A percentile compares a stretch with the other conserved stretches of the same genome.
phyloP scores from a whole-genome alignment of 2,329 filamentous ascomycete genomes.

The Zymoseptoria tritici region DNA sequence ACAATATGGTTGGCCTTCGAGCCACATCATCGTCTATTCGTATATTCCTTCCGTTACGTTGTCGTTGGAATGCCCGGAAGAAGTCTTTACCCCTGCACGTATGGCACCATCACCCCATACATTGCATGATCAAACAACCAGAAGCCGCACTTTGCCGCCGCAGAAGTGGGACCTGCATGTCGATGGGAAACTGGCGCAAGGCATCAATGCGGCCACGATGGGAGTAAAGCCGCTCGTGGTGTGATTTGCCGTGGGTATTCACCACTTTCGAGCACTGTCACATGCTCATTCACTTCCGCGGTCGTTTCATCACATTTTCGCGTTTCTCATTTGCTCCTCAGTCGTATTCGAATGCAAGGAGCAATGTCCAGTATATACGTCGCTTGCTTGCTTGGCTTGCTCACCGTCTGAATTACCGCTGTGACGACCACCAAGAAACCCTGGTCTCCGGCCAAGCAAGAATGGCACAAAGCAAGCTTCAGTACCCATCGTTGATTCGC shows the following conservation, averaged over 20 bases:
- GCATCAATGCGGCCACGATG: neutral
- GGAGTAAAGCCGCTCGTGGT: neutral
- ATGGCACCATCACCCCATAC: neutral
- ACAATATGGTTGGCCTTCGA: too few species aligned
- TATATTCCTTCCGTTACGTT: neutral
- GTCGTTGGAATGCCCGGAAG: neutral
- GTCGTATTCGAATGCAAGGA: neutral
- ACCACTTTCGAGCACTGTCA: neutral
- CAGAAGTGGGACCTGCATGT: neutral
- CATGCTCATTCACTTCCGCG: neutral
- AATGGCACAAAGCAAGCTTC: neutral
- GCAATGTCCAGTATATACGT: neutral
- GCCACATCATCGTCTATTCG: neutral
- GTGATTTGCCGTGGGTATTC: neutral
- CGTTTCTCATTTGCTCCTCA: neutral
- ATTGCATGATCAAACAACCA: neutral
- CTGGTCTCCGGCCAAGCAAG: neutral
- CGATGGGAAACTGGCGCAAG: neutral
- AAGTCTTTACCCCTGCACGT: neutral
- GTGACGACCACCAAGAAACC: neutral
- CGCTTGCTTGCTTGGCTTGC: neutral
- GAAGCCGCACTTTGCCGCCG: neutral
- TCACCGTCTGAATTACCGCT: neutral
- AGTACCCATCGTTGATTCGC: slow-evolving; percentile 14
- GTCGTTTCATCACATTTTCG: neutral